These are phyloP conservation scores for Omphalotus olearius DNA, from an alignment of 1,284 basidiomycete species.

Conservation along the genomic window DNA sequence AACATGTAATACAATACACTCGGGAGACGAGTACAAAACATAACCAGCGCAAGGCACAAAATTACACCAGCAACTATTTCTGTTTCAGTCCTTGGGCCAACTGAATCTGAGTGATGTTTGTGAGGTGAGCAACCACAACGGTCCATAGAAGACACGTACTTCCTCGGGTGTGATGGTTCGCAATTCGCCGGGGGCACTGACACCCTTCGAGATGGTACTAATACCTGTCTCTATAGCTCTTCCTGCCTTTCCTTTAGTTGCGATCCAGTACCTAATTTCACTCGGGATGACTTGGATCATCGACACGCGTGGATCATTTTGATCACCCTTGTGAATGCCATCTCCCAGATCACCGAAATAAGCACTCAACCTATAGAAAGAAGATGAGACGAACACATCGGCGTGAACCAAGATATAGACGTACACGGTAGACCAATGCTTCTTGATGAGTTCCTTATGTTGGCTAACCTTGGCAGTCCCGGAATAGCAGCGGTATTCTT, in stretches of 20 bases:
- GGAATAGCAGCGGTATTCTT: constrained; percentile 36
- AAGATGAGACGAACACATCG: constrained; percentile 4
- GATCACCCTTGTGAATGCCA: constrained; percentile 81
- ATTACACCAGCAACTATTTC: constrained; percentile 26
- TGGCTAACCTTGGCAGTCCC: constrained; percentile 68
- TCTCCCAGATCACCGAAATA: constrained; percentile 90
- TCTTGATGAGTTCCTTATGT: constrained; percentile 63
- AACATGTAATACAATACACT: background rate
- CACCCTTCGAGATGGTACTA: constrained; percentile 53
- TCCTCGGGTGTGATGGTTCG: constrained; percentile 58
- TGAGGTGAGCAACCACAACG: background rate
- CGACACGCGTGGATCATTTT: constrained; percentile 77
- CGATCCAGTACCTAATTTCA: constrained; percentile 63
- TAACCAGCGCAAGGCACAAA: too few species aligned
- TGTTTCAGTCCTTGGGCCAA: constrained; percentile 33
- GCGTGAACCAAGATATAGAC: constrained; percentile 20
- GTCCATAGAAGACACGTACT: constrained; percentile 28
- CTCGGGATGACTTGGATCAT: constrained; percentile 80
- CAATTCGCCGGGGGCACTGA: constrained; percentile 59
- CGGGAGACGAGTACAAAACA: background rate
- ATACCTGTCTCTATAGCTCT: constrained; percentile 51
- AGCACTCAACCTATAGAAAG: constrained; percentile 47
- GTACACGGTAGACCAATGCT: constrained; percentile 63
- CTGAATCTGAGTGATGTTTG: constrained; percentile 4
- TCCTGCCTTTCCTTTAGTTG: constrained; percentile 32